A percentile compares a stretch with the other conserved stretches of the same genome.
Evolutionary conservation across 202 grass and related monocot species (phyloP).

Genomic region (Carex arenaria): DNA sequence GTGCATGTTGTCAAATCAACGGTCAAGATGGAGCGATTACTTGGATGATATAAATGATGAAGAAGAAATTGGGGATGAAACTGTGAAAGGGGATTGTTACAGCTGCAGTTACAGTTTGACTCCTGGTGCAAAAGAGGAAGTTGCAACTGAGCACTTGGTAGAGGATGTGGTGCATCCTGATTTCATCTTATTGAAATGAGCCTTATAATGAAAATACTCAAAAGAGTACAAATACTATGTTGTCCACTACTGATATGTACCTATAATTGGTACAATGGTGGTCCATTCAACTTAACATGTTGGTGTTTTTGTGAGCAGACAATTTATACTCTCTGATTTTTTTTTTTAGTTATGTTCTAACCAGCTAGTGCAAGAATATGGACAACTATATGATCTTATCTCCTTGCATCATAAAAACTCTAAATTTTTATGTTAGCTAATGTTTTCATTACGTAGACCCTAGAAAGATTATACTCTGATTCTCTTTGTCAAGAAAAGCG

Average conservation of each 20-base stretch:
- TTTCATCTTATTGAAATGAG: slow-evolving; percentile 28
- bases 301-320: background rate
- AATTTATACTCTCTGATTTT: background rate
- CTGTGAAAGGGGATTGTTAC: slow-evolving; percentile 3
- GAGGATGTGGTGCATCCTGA: slow-evolving; percentile 86
- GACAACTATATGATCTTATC: background rate
- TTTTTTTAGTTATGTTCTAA: background rate
- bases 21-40: slow-evolving; percentile 57
- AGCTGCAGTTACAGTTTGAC: slow-evolving; percentile 17
- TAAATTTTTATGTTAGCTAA: background rate
- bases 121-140: slow-evolving; percentile 4
- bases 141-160: slow-evolving; percentile 31
- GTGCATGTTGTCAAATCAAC: slow-evolving; percentile 22
- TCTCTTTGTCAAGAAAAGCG: background rate
- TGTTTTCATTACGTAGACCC: background rate
- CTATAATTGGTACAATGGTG: background rate
- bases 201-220: background rate
- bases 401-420: background rate
- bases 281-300: background rate
- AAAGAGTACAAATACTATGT: background rate
- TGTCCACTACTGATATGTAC: background rate
- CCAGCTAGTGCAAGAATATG: background rate
- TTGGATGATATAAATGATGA: slow-evolving; percentile 33
- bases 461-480: background rate
- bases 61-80: slow-evolving; percentile 5